These are phyloP conservation scores for Mortierella sp. DNA, from an alignment of 371 early-diverging fungal genomes.

Conservation along the genomic window DNA sequence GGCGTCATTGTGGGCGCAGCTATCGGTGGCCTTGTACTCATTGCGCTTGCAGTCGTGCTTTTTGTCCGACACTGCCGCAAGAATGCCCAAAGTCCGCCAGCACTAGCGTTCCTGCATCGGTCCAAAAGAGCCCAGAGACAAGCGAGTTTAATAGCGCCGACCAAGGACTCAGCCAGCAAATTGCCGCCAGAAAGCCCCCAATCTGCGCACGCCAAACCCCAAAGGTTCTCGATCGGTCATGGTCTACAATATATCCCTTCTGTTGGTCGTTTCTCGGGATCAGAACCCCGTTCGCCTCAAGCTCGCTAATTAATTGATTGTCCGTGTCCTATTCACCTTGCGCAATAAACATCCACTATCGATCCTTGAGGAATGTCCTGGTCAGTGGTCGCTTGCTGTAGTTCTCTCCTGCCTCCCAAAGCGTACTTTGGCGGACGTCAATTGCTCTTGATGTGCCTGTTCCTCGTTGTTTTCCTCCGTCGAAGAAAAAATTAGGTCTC, in stretches of 20 bases:
- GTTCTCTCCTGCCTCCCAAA: too few relatives aligned
- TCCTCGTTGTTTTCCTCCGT: not conserved
- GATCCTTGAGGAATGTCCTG: too few relatives aligned
- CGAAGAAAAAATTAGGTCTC: not conserved
- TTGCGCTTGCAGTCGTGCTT: not conserved
- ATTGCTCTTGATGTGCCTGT: not conserved
- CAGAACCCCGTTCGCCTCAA: not conserved
- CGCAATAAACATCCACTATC: too few relatives aligned
- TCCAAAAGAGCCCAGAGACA: not conserved
- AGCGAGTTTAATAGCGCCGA: not conserved
- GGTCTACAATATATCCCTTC: not conserved
- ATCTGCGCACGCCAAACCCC: not conserved
- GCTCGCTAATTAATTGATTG: too few relatives aligned
- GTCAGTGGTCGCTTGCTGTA: too few relatives aligned
- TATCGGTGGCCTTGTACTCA: not conserved
- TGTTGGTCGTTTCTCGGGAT: not conserved
- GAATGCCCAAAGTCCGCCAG: not conserved
- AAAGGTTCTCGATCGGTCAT: not conserved
- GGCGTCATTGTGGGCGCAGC: not conserved
- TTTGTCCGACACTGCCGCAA: not conserved
- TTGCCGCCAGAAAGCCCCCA: not conserved
- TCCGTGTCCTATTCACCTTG: too few relatives aligned
- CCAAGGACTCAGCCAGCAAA: not conserved
- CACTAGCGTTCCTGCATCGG: not conserved
- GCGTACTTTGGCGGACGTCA: too few relatives aligned